A percentile compares a stretch with the other conserved stretches of the same genome.
Evolutionary conservation across 306 rosid species (phyloP).

Genomic region (Medicago truncatula): MtrunA17r5.0-ANR NC_053049.1:7566001-7566500

Average conservation of each 20-base stretch:
- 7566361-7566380: too few relatives aligned
- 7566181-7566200: conserved; percentile 20
- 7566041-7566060: neutral
- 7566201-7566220: conserved; percentile 4
- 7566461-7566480: neutral
- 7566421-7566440: neutral
- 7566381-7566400: too few relatives aligned
- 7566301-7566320: too few relatives aligned
- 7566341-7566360: too few relatives aligned
- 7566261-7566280: too few relatives aligned
- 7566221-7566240: neutral
- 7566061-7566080: conserved; percentile 17
- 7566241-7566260: too few relatives aligned
- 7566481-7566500: too few relatives aligned
- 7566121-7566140: conserved; percentile 20
- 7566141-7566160: conserved; percentile 26
- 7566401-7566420: too few relatives aligned
- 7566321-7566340: too few relatives aligned
- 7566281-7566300: too few relatives aligned
- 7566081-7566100: conserved; percentile 10
- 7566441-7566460: neutral
- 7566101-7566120: neutral
- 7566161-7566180: neutral
- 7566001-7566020: too few relatives aligned
- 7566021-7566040: too few relatives aligned